phyloP scores from a whole-genome alignment of 129 eudicot genomes.

The Flaveria brownii region DNA sequence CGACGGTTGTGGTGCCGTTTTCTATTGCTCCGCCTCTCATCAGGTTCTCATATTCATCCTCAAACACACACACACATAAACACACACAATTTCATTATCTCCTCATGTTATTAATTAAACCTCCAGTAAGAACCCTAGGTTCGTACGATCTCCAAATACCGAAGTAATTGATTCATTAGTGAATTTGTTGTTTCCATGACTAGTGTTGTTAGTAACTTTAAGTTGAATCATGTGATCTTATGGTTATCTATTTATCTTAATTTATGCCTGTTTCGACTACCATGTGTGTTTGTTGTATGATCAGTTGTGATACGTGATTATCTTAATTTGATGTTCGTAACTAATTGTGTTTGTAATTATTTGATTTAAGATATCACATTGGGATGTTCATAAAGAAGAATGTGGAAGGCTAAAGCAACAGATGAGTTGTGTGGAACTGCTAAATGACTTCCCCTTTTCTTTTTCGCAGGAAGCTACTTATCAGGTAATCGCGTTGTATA shows the following conservation, averaged over 20 bases:
- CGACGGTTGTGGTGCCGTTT: constrained; percentile 64
- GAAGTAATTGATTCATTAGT: not conserved
- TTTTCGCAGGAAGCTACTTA: constrained; percentile 52
- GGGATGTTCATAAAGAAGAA: constrained; percentile 70
- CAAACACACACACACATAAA: not conserved
- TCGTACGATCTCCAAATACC: not conserved
- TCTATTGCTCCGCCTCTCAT: constrained; percentile 75
- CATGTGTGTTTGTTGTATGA: too few relatives aligned
- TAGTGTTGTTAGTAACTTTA: not conserved
- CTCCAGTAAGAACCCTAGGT: constrained; percentile 17
- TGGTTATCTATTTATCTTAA: too few relatives aligned
- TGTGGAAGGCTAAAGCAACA: constrained; percentile 67
- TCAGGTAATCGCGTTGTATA: constrained; percentile 35
- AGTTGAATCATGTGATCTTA: not conserved
- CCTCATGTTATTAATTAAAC: not conserved
- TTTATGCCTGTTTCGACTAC: too few relatives aligned
- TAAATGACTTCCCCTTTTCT: constrained; percentile 70
- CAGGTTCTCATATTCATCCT: constrained; percentile 41
- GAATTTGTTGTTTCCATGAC: not conserved
- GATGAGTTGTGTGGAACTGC: constrained; percentile 41
- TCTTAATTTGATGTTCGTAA: constrained; percentile 31
- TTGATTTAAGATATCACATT: constrained; percentile 54
- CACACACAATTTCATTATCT: not conserved
- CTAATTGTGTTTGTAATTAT: constrained; percentile 15
- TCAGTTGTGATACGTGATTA: not conserved